A percentile compares a stretch with the other conserved stretches of the same genome.
Conservation (phyloP, 2,329 filamentous ascomycete species). For the Sclerotiophoma versabilis region DNA sequence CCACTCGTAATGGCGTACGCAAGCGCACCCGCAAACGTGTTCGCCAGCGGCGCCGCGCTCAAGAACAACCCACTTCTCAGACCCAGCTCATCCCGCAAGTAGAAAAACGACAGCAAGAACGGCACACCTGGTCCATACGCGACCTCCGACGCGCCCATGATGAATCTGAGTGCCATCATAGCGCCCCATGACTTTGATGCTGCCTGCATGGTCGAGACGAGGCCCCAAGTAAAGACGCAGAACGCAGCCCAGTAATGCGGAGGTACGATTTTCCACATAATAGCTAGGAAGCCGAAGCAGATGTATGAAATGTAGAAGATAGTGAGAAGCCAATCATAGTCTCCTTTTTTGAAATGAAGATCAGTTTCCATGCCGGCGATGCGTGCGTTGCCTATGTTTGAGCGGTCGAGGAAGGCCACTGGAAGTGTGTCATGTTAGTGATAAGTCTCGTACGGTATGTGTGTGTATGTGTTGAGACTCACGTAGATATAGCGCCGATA, state of each 20-base stretch:
- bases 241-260: constrained; percentile 48
- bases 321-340: constrained; percentile 48
- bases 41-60: constrained; percentile 71
- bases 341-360: constrained; percentile 31
- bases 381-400: constrained; percentile 51
- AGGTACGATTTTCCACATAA: constrained; percentile 49
- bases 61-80: constrained; percentile 64
- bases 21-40: constrained; percentile 76
- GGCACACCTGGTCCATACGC: constrained; percentile 55
- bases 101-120: constrained; percentile 65
- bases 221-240: constrained; percentile 46
- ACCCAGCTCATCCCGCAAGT: constrained; percentile 64
- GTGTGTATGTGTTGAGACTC: constrained; percentile 16
- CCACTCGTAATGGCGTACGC: constrained; percentile 64
- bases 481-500: constrained; percentile 44
- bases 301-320: constrained; percentile 52
- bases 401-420: constrained; percentile 42
- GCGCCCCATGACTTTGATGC: constrained; percentile 39
- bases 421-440: neutral
- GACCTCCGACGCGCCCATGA: constrained; percentile 53
- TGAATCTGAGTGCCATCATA: constrained; percentile 46
- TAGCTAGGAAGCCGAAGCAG: constrained; percentile 43
- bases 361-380: constrained; percentile 51
- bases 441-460: no score
- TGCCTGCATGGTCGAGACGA: constrained; percentile 44